Evolutionary conservation across 179 eudicot species (phyloP).

Genomic region (Camellia oleifera): DNA sequence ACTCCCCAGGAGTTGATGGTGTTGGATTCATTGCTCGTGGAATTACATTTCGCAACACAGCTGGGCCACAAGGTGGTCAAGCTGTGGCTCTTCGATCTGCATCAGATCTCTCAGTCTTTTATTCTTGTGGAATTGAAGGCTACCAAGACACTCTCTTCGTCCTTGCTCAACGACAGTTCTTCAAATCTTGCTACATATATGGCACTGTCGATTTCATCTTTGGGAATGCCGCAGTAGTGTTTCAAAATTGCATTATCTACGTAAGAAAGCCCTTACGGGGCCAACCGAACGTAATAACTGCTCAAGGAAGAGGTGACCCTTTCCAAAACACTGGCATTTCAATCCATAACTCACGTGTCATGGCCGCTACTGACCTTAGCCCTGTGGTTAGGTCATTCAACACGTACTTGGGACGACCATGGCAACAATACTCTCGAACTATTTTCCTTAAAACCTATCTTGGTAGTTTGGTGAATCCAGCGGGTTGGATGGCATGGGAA

Average conservation of each 20-base stretch:
- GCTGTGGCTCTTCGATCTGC: constrained; percentile 38
- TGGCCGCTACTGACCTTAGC: constrained; percentile 22
- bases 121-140: constrained; percentile 30
- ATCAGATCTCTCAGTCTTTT: constrained; percentile 36
- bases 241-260: constrained; percentile 33
- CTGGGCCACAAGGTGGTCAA: constrained; percentile 30
- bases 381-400: constrained; percentile 13
- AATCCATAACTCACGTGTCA: constrained; percentile 26
- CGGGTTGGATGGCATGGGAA: constrained; percentile 31
- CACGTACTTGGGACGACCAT: constrained; percentile 38
- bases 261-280: constrained; percentile 28
- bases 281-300: constrained; percentile 30
- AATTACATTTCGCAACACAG: constrained; percentile 36
- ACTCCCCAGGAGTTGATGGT: constrained; percentile 27
- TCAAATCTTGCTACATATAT: constrained; percentile 29
- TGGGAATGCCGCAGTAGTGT: constrained; percentile 32
- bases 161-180: constrained; percentile 38
- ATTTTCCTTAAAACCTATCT: constrained; percentile 22
- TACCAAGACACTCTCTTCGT: constrained; percentile 42
- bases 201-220: constrained; percentile 45
- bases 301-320: constrained; percentile 38
- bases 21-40: constrained; percentile 38
- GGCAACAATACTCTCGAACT: constrained; percentile 33
- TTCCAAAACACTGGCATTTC: constrained; percentile 37
- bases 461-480: constrained; percentile 18